These are phyloP conservation scores for Pythium scleroteichum DNA, from an alignment of 352 stramenopile genomes.

Conservation along the genomic window DNA sequence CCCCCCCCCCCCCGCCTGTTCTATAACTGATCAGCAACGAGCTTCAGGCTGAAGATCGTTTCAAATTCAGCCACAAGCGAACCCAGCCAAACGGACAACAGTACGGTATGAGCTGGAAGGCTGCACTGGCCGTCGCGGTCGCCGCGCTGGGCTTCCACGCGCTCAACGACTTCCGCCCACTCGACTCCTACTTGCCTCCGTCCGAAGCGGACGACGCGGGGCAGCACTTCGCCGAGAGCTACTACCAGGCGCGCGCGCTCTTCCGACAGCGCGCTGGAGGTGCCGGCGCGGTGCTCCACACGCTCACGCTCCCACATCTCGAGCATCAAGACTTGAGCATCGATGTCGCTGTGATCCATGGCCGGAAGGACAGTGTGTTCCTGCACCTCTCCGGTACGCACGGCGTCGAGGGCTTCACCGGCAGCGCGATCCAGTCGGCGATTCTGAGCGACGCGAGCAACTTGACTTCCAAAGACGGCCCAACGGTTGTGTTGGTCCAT, in stretches of 20 bases:
- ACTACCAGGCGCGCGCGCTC: conserved; percentile 63
- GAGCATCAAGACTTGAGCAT: conserved; percentile 58
- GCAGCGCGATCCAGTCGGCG: conserved; percentile 73
- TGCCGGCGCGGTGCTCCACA: conserved; percentile 37
- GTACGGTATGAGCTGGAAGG: conserved; percentile 19
- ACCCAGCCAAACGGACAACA: too few relatives aligned
- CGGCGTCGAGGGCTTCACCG: conserved; percentile 79
- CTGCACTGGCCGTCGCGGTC: conserved; percentile 11
- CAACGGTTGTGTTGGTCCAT: conserved; percentile 91
- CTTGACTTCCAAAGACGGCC: conserved; percentile 15
- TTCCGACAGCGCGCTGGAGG: conserved; percentile 44
- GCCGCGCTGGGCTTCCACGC: conserved; percentile 31
- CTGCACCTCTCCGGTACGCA: conserved; percentile 84
- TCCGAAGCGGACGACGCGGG: conserved; percentile 33
- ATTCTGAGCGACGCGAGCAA: conserved; percentile 41
- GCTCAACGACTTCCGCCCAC: conserved; percentile 49
- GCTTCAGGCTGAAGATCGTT: too few relatives aligned
- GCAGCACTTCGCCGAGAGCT: conserved; percentile 52
- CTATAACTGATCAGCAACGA: neutral
- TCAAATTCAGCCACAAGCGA: too few relatives aligned
- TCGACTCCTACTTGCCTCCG: conserved; percentile 40
- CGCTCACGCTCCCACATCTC: conserved; percentile 48
- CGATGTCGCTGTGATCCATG: conserved; percentile 61
- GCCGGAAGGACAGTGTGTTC: conserved; percentile 46
- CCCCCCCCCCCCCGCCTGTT: neutral